Base-by-base conservation (phyloP, 169 alveolate species). In the Plasmodium adleri region DNA sequence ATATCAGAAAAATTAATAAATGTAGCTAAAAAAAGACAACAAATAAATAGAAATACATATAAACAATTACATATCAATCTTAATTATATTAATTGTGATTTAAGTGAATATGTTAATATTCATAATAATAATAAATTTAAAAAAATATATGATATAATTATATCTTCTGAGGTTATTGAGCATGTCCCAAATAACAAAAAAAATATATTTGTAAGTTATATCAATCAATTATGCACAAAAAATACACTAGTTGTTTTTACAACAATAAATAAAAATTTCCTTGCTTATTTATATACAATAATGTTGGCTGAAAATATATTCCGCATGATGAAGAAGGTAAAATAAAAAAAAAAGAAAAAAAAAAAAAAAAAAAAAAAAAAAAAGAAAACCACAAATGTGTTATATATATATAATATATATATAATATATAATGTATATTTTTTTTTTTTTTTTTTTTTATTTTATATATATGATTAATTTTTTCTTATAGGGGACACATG, bases 81-180 rank as follows among this genome's bases (percentile, higher is more conserved):
- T 20, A 75, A 68, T 8, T 75, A 75, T 68, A 47, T 22, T 24
- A 75, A 60, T 54, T 60, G 88, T 63, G 88, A 75, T 54, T 24
- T 75, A 63, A 17, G 39, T 39, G 68, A 75, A 17, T 49, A 62
- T 5, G 74, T 39, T 24, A 24, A 75, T 15, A 20, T 56, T 32
- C 15, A 56, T 63, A 8, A 75, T 8, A 2, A 6, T 20, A 45
- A 75, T 3, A 54, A 39, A 49, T 32, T 32, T 32, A 32, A 32
- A 32, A 75, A 75, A 63, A 63, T 43, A 47, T 75, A 75, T 39
- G 67, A 75, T 56, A 63, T 75, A 15, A 39, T 75, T 15, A 67
- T 63, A n/a, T 75, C 70, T 49, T 75, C 88, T 1, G 88, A 75
- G 64, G 88, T 75, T 9, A 63, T 75, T 47, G 88, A 75, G 17